Evolutionary conservation across 2,329 filamentous ascomycete species (phyloP).

Genomic region (Ophidiomyces ophidiicola): DNA sequence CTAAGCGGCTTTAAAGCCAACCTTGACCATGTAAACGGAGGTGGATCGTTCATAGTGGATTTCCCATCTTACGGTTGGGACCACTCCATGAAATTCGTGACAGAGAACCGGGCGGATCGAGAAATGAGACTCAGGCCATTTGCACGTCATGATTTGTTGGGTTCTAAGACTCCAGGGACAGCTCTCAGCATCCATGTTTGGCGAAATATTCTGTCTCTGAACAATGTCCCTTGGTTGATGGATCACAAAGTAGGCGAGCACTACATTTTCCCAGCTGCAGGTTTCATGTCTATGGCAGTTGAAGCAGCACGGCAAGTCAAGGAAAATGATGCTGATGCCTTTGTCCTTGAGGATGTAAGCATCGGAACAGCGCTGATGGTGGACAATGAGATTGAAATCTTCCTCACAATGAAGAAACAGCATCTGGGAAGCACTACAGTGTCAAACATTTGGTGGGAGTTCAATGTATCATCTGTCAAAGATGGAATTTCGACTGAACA

Average conservation of each 20-base stretch:
- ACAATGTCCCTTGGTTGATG: slow-evolving; percentile 28
- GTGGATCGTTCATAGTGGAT: slow-evolving; percentile 3
- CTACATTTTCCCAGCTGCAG: slow-evolving; percentile 32
- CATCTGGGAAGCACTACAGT: background rate
- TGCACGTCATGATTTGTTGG: slow-evolving; percentile 19
- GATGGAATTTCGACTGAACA: background rate
- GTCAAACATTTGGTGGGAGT: background rate
- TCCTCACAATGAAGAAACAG: background rate
- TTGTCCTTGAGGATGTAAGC: background rate
- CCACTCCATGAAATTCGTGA: slow-evolving; percentile 13
- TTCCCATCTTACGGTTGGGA: slow-evolving; percentile 16
- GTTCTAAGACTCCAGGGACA: slow-evolving; percentile 11
- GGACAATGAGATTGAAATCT: background rate
- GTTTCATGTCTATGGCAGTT: slow-evolving; percentile 33
- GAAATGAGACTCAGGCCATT: slow-evolving; percentile 9
- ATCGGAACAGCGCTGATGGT: background rate
- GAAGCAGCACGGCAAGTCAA: slow-evolving; percentile 26
- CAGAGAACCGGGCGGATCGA: slow-evolving; percentile 11
- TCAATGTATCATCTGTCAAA: background rate
- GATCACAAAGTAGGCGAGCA: slow-evolving; percentile 25
- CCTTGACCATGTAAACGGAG: slow-evolving; percentile 4
- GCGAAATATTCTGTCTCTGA: slow-evolving; percentile 29
- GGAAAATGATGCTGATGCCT: background rate
- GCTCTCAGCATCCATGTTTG: slow-evolving; percentile 17
- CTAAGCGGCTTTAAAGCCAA: slow-evolving; percentile 8